A percentile compares a stretch with the other conserved stretches of the same genome.
Evolutionary conservation across 2,329 filamentous ascomycete genomes (phyloP).

Genomic region (Fusarium newnesense): DNA sequence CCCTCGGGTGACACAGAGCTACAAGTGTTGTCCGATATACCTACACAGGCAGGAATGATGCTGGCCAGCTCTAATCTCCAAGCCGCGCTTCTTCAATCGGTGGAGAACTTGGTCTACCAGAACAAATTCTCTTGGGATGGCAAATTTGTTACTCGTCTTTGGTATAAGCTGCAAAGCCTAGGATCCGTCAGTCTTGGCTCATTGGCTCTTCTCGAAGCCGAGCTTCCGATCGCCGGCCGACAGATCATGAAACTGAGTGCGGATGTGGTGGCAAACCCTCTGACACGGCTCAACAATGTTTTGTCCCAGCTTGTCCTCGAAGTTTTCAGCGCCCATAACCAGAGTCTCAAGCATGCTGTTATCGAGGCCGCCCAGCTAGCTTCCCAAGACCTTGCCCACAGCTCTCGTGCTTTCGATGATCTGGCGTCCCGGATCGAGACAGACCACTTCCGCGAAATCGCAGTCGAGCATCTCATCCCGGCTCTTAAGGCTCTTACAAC

Average conservation of each 20-base stretch:
- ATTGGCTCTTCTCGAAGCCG: slow-evolving; percentile 71
- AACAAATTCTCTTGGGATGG: slow-evolving; percentile 54
- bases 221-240: slow-evolving; percentile 69
- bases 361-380: slow-evolving; percentile 42
- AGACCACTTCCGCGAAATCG: slow-evolving; percentile 52
- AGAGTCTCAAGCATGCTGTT: slow-evolving; percentile 45
- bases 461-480: slow-evolving; percentile 57
- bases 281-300: slow-evolving; percentile 59
- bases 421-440: slow-evolving; percentile 43
- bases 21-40: slow-evolving; percentile 58
- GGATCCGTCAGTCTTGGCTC: slow-evolving; percentile 67
- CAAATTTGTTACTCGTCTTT: slow-evolving; percentile 56
- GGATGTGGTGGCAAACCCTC: slow-evolving; percentile 61
- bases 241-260: slow-evolving; percentile 62
- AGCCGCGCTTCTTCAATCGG: slow-evolving; percentile 56
- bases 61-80: slow-evolving; percentile 49
- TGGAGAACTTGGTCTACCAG: slow-evolving; percentile 59
- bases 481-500: slow-evolving; percentile 57
- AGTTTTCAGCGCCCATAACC: slow-evolving; percentile 54
- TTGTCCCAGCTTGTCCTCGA: slow-evolving; percentile 59
- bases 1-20: slow-evolving; percentile 48
- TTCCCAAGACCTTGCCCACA: slow-evolving; percentile 5
- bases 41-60: slow-evolving; percentile 49
- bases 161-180: slow-evolving; percentile 64
- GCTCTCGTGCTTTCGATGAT: slow-evolving; percentile 31